A percentile compares a stretch with the other conserved stretches of the same genome.
These are phyloP conservation scores for Pleurotus eryngii DNA, from an alignment of 768 basidiomycete genomes.

Conservation along the genomic window DNA sequence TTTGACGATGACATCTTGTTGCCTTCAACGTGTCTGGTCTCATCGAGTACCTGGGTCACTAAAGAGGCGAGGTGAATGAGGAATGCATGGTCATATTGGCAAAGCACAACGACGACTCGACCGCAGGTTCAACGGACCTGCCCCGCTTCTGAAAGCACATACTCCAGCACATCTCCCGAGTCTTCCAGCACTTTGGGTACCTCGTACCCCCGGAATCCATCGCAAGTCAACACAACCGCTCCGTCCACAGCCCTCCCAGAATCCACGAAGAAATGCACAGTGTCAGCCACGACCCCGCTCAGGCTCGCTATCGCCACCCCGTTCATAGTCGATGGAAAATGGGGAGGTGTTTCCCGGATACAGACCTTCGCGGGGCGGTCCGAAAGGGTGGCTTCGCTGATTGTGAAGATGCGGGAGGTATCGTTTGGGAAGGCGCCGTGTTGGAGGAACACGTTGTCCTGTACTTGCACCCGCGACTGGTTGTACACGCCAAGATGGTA, in stretches of 20 bases:
- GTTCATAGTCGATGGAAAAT: conserved; percentile 12
- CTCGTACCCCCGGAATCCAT: conserved; percentile 9
- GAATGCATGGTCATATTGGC: too few relatives aligned
- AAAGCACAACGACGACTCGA: too few relatives aligned
- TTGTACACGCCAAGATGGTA: conserved; percentile 13
- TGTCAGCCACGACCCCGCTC: neutral
- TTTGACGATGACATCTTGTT: too few relatives aligned
- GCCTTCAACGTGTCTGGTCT: too few relatives aligned
- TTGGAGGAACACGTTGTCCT: conserved; percentile 16
- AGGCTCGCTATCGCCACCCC: conserved; percentile 6
- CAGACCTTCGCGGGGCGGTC: conserved; percentile 12
- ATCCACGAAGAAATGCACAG: conserved; percentile 9
- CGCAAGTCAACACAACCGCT: conserved; percentile 9
- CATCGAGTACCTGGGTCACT: too few relatives aligned
- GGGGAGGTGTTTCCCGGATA: conserved; percentile 7
- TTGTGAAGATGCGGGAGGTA: conserved; percentile 12
- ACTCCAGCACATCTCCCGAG: conserved; percentile 1
- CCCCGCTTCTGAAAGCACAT: conserved; percentile 8
- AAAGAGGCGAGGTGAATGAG: too few relatives aligned
- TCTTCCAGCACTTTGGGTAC: conserved; percentile 6
- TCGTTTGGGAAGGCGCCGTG: conserved; percentile 11
- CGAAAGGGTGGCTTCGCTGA: conserved; percentile 12
- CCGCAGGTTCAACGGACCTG: conserved; percentile 2
- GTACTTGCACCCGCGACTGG: conserved; percentile 14
- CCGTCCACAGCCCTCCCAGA: conserved; percentile 1